These are phyloP conservation scores for Leccinum obscurum DNA, from an alignment of 768 basidiomycete genomes.

Conservation along the genomic window DNA sequence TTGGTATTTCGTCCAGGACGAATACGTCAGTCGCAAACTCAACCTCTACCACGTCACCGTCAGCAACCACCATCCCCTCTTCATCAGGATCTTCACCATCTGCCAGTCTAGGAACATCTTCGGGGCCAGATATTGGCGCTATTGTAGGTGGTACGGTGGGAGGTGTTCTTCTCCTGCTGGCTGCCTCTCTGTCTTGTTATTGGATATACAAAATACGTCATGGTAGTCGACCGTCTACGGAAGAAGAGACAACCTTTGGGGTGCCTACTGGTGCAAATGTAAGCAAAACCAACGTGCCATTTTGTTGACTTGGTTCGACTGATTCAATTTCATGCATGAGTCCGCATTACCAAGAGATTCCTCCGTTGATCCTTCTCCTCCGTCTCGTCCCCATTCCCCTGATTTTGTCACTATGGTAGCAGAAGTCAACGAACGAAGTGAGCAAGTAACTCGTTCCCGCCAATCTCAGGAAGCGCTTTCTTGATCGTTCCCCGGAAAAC, in stretches of 20 bases:
- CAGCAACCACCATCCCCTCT: too few species aligned
- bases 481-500: neutral
- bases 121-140: neutral
- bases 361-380: too few species aligned
- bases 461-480: neutral
- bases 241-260: neutral
- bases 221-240: neutral
- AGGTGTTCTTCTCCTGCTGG: neutral
- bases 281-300: neutral
- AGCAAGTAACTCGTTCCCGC: neutral
- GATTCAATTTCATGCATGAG: too few species aligned
- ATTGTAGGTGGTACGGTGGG: conserved; percentile 14
- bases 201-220: neutral
- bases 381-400: too few species aligned
- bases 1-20: neutral
- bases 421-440: neutral
- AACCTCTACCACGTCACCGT: too few species aligned
- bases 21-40: neutral
- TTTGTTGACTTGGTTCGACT: neutral
- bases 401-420: too few species aligned
- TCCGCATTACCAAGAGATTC: too few species aligned
- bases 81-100: too few species aligned
- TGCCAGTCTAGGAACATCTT: neutral
- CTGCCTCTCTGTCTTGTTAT: neutral
- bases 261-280: neutral